Evolutionary conservation across 1,284 basidiomycete genomes (phyloP).

Genomic region (Malassezia equina): DNA sequence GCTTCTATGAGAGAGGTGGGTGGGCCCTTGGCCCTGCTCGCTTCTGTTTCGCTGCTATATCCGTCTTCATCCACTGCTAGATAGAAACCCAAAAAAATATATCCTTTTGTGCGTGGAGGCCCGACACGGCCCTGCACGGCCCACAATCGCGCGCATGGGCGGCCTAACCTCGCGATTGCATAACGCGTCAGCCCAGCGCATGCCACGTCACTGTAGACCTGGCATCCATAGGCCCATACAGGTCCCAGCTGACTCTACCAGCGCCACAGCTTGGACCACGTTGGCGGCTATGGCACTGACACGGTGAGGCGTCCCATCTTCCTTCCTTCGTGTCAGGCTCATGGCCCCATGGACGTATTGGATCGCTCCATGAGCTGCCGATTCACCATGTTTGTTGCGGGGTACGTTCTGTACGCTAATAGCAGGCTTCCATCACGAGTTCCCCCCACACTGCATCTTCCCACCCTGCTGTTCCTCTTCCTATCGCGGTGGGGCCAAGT

Average conservation of each 20-base stretch:
- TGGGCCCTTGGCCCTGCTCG: neutral
- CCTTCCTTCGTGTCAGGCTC: neutral
- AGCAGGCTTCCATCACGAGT: neutral
- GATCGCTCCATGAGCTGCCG: neutral
- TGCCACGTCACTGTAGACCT: neutral
- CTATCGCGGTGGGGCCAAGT: neutral
- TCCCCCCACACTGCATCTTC: neutral
- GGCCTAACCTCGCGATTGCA: too few relatives aligned
- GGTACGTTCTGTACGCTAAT: neutral
- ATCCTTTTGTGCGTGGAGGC: neutral
- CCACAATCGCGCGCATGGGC: too few relatives aligned
- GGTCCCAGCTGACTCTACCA: neutral
- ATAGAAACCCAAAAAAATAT: slow-evolving; percentile 9
- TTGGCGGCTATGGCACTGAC: neutral
- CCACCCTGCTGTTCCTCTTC: neutral
- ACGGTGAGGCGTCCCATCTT: neutral
- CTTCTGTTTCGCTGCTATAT: neutral
- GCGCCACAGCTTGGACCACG: neutral
- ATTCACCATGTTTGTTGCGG: slow-evolving; percentile 3
- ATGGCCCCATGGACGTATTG: neutral
- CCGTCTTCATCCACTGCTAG: too few relatives aligned
- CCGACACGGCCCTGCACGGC: neutral
- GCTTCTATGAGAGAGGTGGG: neutral
- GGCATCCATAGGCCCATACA: neutral
- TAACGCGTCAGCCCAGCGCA: too few relatives aligned